Percentiles rank a stretch among this genome's conserved stretches.
Conservation (phyloP, 164 flowering plant species). For the Piper betle region DNA sequence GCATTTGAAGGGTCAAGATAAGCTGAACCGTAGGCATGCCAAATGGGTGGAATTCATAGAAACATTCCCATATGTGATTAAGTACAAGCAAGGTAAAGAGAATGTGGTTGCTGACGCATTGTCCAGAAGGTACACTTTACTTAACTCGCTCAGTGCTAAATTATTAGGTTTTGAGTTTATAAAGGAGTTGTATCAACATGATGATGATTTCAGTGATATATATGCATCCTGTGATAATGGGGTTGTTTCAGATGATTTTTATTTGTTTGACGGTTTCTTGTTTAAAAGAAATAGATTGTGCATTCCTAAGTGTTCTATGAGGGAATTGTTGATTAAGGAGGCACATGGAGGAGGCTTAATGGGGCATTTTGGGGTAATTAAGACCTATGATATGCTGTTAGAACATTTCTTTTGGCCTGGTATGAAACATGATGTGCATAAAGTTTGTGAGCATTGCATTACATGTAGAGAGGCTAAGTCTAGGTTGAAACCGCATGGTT, state of each 20-base stretch:
- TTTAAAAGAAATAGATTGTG: too few relatives aligned
- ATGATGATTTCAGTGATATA: slow-evolving; percentile 7
- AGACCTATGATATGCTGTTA: neutral
- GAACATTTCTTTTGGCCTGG: neutral
- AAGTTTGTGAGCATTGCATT: neutral
- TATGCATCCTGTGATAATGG: slow-evolving; percentile 5
- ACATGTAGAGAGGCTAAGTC: neutral
- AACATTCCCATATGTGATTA: slow-evolving; percentile 3
- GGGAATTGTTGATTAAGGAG: too few relatives aligned
- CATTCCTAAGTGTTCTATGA: too few relatives aligned
- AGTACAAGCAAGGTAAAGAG: too few relatives aligned
- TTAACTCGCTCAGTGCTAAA: slow-evolving; percentile 1
- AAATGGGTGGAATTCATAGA: neutral
- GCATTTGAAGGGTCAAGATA: too few relatives aligned
- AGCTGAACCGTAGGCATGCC: neutral
- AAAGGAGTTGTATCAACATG: slow-evolving; percentile 7
- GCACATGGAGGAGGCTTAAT: neutral
- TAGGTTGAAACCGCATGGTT: too few relatives aligned
- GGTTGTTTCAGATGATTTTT: too few relatives aligned
- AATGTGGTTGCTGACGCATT: slow-evolving; percentile 6
- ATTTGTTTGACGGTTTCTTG: neutral
- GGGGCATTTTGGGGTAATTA: neutral
- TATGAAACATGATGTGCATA: neutral
- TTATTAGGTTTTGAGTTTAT: slow-evolving; percentile 5
- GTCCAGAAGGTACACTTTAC: slow-evolving; percentile 7